phyloP scores from a whole-genome alignment of 306 rosid species.

The Purshia tridentata region DNA sequence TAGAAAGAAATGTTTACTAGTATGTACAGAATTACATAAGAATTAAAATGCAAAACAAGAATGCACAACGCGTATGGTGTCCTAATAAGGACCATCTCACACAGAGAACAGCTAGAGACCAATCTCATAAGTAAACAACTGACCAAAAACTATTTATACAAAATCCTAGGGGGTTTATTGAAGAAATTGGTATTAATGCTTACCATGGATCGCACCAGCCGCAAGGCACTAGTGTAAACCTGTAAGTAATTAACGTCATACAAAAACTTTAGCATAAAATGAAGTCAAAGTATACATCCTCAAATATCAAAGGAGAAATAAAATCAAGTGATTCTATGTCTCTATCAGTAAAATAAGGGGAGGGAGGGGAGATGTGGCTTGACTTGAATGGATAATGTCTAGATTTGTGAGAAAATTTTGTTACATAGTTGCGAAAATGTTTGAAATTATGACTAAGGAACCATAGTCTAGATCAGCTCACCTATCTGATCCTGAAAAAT shows the following conservation, averaged over 20 bases:
- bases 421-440: slow-evolving; percentile 3
- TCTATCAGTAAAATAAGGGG: neutral
- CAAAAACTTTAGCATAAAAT: slow-evolving; percentile 18
- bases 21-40: neutral
- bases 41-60: neutral
- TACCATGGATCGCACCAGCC: slow-evolving; percentile 98
- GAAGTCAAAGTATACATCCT: slow-evolving; percentile 2
- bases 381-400: neutral
- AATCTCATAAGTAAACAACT: neutral
- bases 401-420: neutral
- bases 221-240: slow-evolving; percentile 98
- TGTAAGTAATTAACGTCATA: slow-evolving; percentile 27
- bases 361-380: neutral
- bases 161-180: neutral
- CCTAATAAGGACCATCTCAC: neutral
- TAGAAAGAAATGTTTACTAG: neutral
- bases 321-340: neutral
- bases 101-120: neutral
- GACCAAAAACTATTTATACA: neutral
- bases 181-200: slow-evolving; percentile 25
- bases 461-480: neutral
- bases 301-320: neutral
- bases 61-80: neutral
- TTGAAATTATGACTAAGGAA: neutral
- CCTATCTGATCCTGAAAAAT: neutral